Base-by-base conservation (phyloP, 306 rosid genomes). In the Hippophae gyantsensis region DNA sequence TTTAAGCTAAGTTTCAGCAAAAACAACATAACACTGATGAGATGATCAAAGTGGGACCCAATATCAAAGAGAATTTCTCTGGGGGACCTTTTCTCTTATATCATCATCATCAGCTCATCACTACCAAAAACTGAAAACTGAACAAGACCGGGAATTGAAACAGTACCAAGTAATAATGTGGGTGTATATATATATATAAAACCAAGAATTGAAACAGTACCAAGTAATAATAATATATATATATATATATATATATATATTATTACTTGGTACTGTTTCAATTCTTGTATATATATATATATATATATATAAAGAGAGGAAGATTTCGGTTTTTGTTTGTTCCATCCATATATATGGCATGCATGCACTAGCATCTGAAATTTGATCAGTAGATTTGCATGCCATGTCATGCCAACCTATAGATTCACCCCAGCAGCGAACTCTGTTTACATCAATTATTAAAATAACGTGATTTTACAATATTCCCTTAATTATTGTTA, bases 351-450 rank as follows among this genome's bases (percentile, higher is more conserved):
- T 18, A 18, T 18, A 18, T 18, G 82, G 84, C 89, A 84, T 87
- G 93, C 85, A 82, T 80, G 83, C 82, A 57, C 49, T 11, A 49
- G 8, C 72, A 61, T 50, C 74, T 71, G 78, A 32, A 48, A 49
- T 46, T 57, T 61, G 72, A 81, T 67, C 66, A 70, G 71, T 74
- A 67, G 76, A 51, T 54, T 68, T 78, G 92, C 92, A 89, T 89
- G 97, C 85, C 97, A 83, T 83, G 78, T 80, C 89, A 79, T 85
- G 85, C 82, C 97, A 89, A 77, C 70, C 74, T 70, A 75, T 78
- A 49, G 6, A 59, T 77, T 66, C 72, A 72, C 71, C 58, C 60
- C 78, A 10, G 51, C 10, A 9, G 13, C 62, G 6, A 43, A 57
- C 61, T 38, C 11, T 10, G 52, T 18, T 51, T 18, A 43, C 18